A percentile compares a stretch with the other conserved stretches of the same genome.
phyloP scores from a whole-genome alignment of 2,329 filamentous ascomycete species.

The Podosphaera leucotricha region DNA sequence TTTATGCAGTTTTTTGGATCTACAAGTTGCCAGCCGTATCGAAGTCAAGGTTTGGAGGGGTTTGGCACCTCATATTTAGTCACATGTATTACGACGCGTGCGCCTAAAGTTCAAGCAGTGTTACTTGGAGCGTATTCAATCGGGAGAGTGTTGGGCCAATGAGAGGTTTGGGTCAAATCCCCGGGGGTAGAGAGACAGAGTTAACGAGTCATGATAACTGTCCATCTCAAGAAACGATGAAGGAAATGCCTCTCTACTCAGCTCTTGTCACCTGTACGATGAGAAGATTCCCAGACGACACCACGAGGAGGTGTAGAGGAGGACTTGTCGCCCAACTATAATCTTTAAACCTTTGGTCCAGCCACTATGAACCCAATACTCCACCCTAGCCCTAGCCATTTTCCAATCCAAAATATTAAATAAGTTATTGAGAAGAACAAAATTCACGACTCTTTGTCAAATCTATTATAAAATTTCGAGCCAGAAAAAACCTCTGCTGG shows the following conservation, averaged over 20 bases:
- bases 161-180: too few species aligned
- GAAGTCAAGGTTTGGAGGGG: too few species aligned
- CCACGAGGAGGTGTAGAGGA: not conserved
- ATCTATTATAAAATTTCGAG: not conserved
- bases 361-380: not conserved
- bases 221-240: not conserved
- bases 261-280: not conserved
- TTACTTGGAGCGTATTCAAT: too few species aligned
- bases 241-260: not conserved
- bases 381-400: not conserved
- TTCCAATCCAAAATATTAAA: not conserved
- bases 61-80: too few species aligned
- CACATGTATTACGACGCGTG: too few species aligned
- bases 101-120: too few species aligned
- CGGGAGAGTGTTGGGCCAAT: too few species aligned
- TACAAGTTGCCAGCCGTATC: too few species aligned
- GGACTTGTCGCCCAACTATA: not conserved
- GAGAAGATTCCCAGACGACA: not conserved
- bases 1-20: too few species aligned
- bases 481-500: conserved; percentile 20
- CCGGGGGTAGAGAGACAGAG: too few species aligned
- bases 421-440: not conserved
- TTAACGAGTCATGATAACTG: not conserved
- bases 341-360: not conserved
- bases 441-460: not conserved